Evolutionary conservation across 176 grass and related monocot genomes (phyloP), one percentile per base, ranked within the genome.

Genomic region (Leersia perrieri): DNA sequence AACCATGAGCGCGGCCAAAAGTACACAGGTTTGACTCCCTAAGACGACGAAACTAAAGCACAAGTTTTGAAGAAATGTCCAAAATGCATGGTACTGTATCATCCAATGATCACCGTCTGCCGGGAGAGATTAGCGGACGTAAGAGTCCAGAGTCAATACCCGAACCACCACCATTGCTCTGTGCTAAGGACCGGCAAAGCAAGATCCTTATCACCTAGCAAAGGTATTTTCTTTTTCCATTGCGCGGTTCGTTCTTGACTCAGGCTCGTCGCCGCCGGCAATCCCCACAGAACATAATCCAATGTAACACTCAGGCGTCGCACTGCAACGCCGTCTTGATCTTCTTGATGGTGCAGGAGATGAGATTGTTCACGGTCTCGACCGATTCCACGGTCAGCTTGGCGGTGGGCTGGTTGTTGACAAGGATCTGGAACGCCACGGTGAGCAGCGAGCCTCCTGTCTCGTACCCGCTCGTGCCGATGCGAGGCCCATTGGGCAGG

Each of bases 171-270:
- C 92, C 95, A 91, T 95, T 94, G 95, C 95, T 92, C 63, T 63
- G 83, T 88, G 85, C 72, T 89, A 77, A 77, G 72, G 83, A 82
- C 73, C 73, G 14, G 60, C 60, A 44, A 25, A 47, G 73, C 28
- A 23, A 49, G 66, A 88, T 87, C 86, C 88, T 98, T 95, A 93
- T 88, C 95, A 91, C 88, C 78, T 73, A 95, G 92, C 96, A 99
- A 95, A 90, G 96, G 92, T 57, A 57, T 44, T 64, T 71, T 27
- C 80, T 91, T 70, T 68, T 84, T 87, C 7, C 66, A 65, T 29
- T 11, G 81, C 36, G 86, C 86, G 95, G 95, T 98, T 94, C 95
- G 95, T 98, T 98, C 95, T 98, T 98, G 95, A 98, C 95, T 98
- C 90, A 71, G 82, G 65, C 81, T 73, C 83, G 2, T 36, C 35